Evolutionary conservation across 2,329 filamentous ascomycete genomes (phyloP).

Genomic region (Sclerotinia borealis): DNA sequence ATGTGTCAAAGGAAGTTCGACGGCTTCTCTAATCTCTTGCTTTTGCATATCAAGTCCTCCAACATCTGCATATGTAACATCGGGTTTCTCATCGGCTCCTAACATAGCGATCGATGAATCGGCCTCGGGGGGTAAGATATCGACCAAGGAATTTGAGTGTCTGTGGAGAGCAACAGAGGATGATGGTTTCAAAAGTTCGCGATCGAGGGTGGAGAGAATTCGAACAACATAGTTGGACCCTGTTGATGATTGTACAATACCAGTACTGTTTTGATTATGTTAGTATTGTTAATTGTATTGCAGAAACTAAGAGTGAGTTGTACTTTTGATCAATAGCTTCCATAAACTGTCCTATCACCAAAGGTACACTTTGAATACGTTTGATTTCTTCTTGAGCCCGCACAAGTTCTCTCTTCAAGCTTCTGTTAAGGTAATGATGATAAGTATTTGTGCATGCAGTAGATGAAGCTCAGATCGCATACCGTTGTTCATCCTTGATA

Average conservation of each 20-base stretch:
- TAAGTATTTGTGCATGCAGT: neutral
- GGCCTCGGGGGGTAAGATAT: slow-evolving; percentile 97
- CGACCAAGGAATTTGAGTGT: slow-evolving; percentile 96
- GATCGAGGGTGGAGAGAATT: slow-evolving; percentile 95
- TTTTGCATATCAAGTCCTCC: slow-evolving; percentile 99
- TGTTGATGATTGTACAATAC: slow-evolving; percentile 96
- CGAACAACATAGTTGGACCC: slow-evolving; percentile 98
- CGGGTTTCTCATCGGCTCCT: slow-evolving; percentile 91
- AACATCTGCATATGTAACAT: slow-evolving; percentile 96
- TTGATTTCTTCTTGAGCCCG: slow-evolving; percentile 99
- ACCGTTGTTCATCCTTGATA: slow-evolving; percentile 99
- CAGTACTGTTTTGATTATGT: slow-evolving; percentile 57
- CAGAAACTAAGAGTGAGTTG: slow-evolving; percentile 26
- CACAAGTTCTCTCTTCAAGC: slow-evolving; percentile 93
- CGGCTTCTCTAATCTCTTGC: slow-evolving; percentile 96
- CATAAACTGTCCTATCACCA: slow-evolving; percentile 99
- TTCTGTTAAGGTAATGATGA: slow-evolving; percentile 45
- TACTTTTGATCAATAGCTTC: slow-evolving; percentile 99
- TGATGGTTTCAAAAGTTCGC: slow-evolving; percentile 94
- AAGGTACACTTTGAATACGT: slow-evolving; percentile 93
- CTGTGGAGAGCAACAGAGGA: slow-evolving; percentile 96
- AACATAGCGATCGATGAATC: slow-evolving; percentile 99
- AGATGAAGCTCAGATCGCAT: slow-evolving; percentile 22
- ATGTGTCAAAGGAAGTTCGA: slow-evolving; percentile 92
- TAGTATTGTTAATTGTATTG: slow-evolving; percentile 15